Evolutionary conservation across 2,329 filamentous ascomycete genomes (phyloP), one percentile per base, ranked within the genome.

Genomic region (Fusarium vanettenii): DNA sequence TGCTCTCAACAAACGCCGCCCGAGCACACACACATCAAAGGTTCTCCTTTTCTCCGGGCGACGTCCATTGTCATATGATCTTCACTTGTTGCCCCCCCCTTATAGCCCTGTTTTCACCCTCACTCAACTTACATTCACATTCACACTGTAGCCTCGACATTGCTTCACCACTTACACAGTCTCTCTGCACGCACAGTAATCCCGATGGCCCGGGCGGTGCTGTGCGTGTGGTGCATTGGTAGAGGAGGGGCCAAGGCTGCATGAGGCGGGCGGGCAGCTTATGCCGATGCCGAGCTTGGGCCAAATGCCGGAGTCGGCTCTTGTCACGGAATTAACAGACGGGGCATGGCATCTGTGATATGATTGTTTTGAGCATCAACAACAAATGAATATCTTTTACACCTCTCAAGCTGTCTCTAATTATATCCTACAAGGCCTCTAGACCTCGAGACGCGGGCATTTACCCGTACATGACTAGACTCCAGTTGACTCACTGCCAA

Each of bases 241-340:
- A 33, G 43, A 60, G 39, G 69, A 69, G 72, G 72, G 66, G 72
- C 56, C 70, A 60, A 50, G 55, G 41, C 52, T 57, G 29, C 52
- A 57, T 57, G 25, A 29, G 25, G 22, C 45, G 16, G 25, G 18
- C 25, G 43, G 43, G 52, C 52, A 57, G 20, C 55, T 59, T 27
- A 27, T 27, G 33, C 60, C 41, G 37, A 73, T 74, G 72, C 72
- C 72, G 72, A 74, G 72, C 72, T 74, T 70, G 43, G 56, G n/a
- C 14, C 27, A 48, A 70, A 60, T 73, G 72, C 72, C 72, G 69
- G 14, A 20, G 55, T 70, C 72, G 72, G 72, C 66, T 73, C 67
- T 37, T 20, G 33, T 41, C 33, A 50, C 72, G 69, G 72, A 60
- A 31, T 61, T 45, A n/a, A 22, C 45, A 18, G 29, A 37, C 25